phyloP scores from a whole-genome alignment of 805 yeast species.

The Pichia scutulata region DNA sequence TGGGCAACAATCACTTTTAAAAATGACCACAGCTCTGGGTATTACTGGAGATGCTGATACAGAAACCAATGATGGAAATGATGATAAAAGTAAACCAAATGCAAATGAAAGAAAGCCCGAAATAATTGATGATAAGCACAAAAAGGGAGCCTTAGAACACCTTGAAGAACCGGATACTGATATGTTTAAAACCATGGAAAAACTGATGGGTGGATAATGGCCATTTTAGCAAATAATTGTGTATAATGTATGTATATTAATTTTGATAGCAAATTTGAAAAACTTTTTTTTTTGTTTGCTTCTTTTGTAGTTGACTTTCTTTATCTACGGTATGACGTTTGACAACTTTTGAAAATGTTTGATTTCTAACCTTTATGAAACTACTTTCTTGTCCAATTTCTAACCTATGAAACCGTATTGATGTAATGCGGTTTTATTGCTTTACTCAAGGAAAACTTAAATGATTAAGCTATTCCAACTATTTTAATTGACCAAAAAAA shows the following conservation, averaged over 20 bases:
- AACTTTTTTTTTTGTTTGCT: no score
- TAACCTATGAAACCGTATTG: no score
- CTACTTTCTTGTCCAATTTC: no score
- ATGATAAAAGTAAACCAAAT: background rate
- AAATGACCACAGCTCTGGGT: constrained; percentile 5
- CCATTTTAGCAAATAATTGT: background rate
- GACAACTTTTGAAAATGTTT: no score
- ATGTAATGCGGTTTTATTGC: no score
- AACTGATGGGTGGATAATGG: background rate
- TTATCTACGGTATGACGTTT: no score
- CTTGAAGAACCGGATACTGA: background rate
- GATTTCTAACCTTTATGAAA: no score
- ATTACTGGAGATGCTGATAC: background rate
- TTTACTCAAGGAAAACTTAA: no score
- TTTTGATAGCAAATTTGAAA: no score
- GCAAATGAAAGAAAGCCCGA: background rate
- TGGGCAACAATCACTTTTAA: constrained; percentile 3
- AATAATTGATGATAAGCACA: background rate
- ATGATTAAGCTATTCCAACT: no score
- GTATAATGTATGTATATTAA: background rate
- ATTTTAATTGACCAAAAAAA: no score
- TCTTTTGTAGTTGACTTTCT: no score
- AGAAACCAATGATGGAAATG: background rate
- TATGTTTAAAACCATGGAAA: background rate
- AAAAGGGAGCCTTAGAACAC: background rate